Conservation (phyloP, 1,284 basidiomycete genomes). For the Trichosporon faecale region DNA sequence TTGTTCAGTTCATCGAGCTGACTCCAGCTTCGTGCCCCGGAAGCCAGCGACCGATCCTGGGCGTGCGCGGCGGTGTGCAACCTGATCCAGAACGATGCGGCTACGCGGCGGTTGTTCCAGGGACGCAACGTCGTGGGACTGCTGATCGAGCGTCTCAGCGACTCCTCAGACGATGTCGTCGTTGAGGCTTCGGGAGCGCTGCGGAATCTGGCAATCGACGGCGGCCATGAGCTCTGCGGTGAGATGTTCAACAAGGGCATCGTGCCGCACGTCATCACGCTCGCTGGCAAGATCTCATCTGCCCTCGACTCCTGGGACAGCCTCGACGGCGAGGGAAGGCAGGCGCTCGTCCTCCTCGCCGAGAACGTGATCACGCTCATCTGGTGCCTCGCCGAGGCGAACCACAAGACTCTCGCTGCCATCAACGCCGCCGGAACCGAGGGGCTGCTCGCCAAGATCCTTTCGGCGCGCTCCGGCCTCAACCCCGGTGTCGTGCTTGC, state of each 20-base stretch:
- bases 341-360: slow-evolving; percentile 76
- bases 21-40: slow-evolving; percentile 55
- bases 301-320: not conserved
- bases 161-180: slow-evolving; percentile 78
- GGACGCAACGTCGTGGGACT: slow-evolving; percentile 84
- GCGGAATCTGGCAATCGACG: slow-evolving; percentile 87
- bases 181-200: slow-evolving; percentile 80
- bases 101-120: slow-evolving; percentile 79
- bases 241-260: slow-evolving; percentile 97
- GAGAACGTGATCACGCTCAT: slow-evolving; percentile 86
- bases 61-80: slow-evolving; percentile 88
- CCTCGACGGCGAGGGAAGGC: slow-evolving; percentile 56
- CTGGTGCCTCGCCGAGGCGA: slow-evolving; percentile 82
- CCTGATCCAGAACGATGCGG: slow-evolving; percentile 81
- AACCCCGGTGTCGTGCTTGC: slow-evolving; percentile 68
- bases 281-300: slow-evolving; percentile 42
- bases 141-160: slow-evolving; percentile 76
- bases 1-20: not conserved
- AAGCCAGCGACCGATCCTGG: slow-evolving; percentile 79
- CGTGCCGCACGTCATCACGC: slow-evolving; percentile 57
- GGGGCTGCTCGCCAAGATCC: slow-evolving; percentile 79
- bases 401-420: slow-evolving; percentile 80
- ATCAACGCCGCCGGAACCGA: slow-evolving; percentile 74
- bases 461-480: slow-evolving; percentile 65
- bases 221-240: slow-evolving; percentile 85